Conservation (phyloP, 345 rosid species). For the Arabis hirsuta region DNA sequence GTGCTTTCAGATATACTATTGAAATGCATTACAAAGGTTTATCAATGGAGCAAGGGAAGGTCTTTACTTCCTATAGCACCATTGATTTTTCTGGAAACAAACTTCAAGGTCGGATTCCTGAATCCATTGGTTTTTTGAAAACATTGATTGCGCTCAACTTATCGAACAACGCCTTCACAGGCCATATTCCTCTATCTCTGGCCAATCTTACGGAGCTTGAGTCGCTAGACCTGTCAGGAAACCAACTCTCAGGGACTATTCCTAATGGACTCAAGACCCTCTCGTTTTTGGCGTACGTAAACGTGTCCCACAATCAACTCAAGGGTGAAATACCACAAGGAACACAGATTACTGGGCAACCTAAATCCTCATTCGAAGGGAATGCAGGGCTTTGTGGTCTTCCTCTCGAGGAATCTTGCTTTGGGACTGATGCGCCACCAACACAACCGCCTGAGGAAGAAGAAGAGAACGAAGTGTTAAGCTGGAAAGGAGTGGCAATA, state of each 20-base stretch:
- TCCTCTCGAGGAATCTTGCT: too few relatives aligned
- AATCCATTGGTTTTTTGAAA: slow-evolving; percentile 23
- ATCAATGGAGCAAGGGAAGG: too few relatives aligned
- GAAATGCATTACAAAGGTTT: too few relatives aligned
- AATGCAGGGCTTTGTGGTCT: too few relatives aligned
- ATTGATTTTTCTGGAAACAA: slow-evolving; percentile 30
- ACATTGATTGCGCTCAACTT: slow-evolving; percentile 29
- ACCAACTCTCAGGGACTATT: slow-evolving; percentile 34
- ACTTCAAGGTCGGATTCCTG: slow-evolving; percentile 34
- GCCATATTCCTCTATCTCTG: slow-evolving; percentile 20
- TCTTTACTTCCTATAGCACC: too few relatives aligned
- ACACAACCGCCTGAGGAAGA: neutral
- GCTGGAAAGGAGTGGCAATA: too few relatives aligned
- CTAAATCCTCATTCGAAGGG: too few relatives aligned
- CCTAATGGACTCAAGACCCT: slow-evolving; percentile 20
- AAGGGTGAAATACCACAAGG: too few relatives aligned
- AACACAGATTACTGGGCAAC: too few relatives aligned
- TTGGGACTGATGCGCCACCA: neutral
- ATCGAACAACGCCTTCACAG: slow-evolving; percentile 31
- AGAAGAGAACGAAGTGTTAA: neutral
- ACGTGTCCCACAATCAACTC: too few relatives aligned
- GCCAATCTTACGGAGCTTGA: slow-evolving; percentile 10
- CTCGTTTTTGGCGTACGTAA: slow-evolving; percentile 27
- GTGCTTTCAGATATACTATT: too few relatives aligned
- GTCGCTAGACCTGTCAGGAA: slow-evolving; percentile 25